These are phyloP conservation scores for Trypanosoma platydactyli DNA, from an alignment of 208 protist species.

Conservation along the genomic window DNA sequence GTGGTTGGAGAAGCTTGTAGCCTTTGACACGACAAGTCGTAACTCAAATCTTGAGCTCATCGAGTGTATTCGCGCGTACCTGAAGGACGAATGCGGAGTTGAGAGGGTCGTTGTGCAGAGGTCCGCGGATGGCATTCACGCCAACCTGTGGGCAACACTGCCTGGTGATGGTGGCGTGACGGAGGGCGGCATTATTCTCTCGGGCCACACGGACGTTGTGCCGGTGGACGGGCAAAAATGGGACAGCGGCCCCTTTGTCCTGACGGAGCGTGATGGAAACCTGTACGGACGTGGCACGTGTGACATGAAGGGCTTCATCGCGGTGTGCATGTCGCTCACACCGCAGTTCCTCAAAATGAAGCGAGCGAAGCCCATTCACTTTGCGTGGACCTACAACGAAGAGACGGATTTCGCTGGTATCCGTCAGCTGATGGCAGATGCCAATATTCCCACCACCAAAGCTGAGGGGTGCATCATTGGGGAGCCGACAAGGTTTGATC, in stretches of 20 bases:
- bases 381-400: slow-evolving; percentile 55
- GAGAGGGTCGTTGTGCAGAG: slow-evolving; percentile 41
- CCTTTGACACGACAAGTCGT: slow-evolving; percentile 44
- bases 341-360: slow-evolving; percentile 44
- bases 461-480: slow-evolving; percentile 57
- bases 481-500: slow-evolving; percentile 47
- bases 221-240: slow-evolving; percentile 59
- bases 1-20: slow-evolving; percentile 50
- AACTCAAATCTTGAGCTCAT: slow-evolving; percentile 59
- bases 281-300: slow-evolving; percentile 58
- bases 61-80: slow-evolving; percentile 31
- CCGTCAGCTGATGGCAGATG: slow-evolving; percentile 33
- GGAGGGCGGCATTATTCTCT: slow-evolving; percentile 53
- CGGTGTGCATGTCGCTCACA: slow-evolving; percentile 51
- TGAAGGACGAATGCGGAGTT: slow-evolving; percentile 28
- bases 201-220: slow-evolving; percentile 56
- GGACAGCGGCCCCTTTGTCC: slow-evolving; percentile 44
- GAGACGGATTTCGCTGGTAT: slow-evolving; percentile 50
- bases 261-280: slow-evolving; percentile 38
- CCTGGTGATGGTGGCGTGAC: slow-evolving; percentile 31
- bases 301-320: slow-evolving; percentile 65
- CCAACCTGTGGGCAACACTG: slow-evolving; percentile 53
- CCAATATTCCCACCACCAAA: slow-evolving; percentile 32
- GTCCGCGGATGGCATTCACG: slow-evolving; percentile 33
- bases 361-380: slow-evolving; percentile 41